A percentile compares a stretch with the other conserved stretches of the same genome.
Conservation (phyloP, 1,139 yeast genomes). For the Wickerhamomyces sp. region DNA sequence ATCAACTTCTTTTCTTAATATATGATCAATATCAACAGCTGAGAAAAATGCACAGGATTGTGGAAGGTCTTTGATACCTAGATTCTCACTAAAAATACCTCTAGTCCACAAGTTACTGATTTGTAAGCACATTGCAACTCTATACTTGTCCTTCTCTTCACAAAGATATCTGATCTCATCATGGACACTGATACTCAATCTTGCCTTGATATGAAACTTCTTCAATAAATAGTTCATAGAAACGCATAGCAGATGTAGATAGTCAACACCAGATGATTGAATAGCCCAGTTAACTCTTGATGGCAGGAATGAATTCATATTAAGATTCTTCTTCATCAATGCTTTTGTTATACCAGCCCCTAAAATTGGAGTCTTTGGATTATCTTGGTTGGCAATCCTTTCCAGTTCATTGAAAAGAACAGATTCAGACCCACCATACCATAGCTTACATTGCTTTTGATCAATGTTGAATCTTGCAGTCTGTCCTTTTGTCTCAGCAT, state of each 20-base stretch:
- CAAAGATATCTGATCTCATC: slow-evolving; percentile 88
- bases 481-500: slow-evolving; percentile 79
- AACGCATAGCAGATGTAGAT: slow-evolving; percentile 75
- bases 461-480: slow-evolving; percentile 28
- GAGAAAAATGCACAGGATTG: slow-evolving; percentile 95
- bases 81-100: slow-evolving; percentile 89
- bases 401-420: slow-evolving; percentile 86
- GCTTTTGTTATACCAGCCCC: slow-evolving; percentile 95
- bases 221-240: slow-evolving; percentile 82
- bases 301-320: slow-evolving; percentile 66
- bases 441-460: slow-evolving; percentile 35
- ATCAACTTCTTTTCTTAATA: slow-evolving; percentile 83
- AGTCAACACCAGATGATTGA: slow-evolving; percentile 97
- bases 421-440: slow-evolving; percentile 95
- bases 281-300: slow-evolving; percentile 97
- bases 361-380: slow-evolving; percentile 84
- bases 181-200: slow-evolving; percentile 86
- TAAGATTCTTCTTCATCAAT: slow-evolving; percentile 59
- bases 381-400: slow-evolving; percentile 76
- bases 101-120: slow-evolving; percentile 93
- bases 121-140: slow-evolving; percentile 79
- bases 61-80: slow-evolving; percentile 87
- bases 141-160: slow-evolving; percentile 64
- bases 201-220: slow-evolving; percentile 64
- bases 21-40: slow-evolving; percentile 85